Base-by-base conservation (phyloP, 2,329 filamentous ascomycete species). In the Apiospora phragmitis region DNA sequence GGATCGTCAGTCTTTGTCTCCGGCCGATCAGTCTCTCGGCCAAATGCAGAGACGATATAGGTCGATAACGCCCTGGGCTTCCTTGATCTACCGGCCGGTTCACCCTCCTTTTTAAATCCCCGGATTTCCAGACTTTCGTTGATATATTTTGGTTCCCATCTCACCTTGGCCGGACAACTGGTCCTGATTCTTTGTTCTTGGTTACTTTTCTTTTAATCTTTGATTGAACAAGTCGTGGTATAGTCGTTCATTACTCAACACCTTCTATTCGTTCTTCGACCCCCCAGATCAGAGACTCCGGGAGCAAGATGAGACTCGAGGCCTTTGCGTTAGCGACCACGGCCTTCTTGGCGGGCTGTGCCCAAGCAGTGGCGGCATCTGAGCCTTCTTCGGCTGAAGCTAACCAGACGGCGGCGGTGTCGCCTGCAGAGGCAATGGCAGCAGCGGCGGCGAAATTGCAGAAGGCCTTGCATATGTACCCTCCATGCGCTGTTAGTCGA, bases 401-500 rank as follows among this genome's bases (percentile, higher is more conserved):
- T 9, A 35, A 21, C 18, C 55, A 62, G 1, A 12, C 32, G 32
- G 18, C 55, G 18, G n/a, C 47, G 47, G 4, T 32, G 47, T 42
- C 70, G 26, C 14, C 49, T 32, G 51, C 29, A 21, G 29, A 66
- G 24, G 35, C 67, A 14, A 38, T 62, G 18, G 47, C 26, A 0
- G 45, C 26, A 4, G 65, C 68, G 5, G 55, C 55, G 24, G n/a
- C 65, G 2, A 32, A 45, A n/a, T n/a, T 69, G 16, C n/a, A 62
- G 49, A 59, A 47, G 32, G 68, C 62, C 24, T 16, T 41, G 65
- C 38, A 51, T 11, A 14, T 59, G 35, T 71, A 49, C 24, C 70
- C 70, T 16, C 35, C 26, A 9, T 71, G 70, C 41, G 65, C 70
- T 68, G 70, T 71, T 26, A 67, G 70, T 69, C 65, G 29, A 45